Evolutionary conservation across 2,329 filamentous ascomycete species (phyloP), one percentile per base, ranked within the genome.

Genomic region (Cladosporium sphaerospermum): DNA sequence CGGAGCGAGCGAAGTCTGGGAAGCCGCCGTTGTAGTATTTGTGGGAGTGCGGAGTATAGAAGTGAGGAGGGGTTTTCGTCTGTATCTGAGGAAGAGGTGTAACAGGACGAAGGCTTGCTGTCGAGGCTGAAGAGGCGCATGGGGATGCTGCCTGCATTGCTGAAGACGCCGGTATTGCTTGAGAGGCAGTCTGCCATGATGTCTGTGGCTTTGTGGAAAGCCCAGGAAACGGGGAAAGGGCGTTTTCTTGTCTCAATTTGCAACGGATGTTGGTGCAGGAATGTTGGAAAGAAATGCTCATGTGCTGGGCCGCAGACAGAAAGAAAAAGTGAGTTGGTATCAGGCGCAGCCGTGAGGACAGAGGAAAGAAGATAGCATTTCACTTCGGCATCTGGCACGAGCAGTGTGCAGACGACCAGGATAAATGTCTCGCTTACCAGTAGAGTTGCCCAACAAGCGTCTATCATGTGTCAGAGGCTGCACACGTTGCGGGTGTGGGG

Each of bases 21-120:
- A 9, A 53, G 34, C 14, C 50, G n/a, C 6, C n/a, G 16, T 39
- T 54, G 52, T 2, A 48, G 13, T 2, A 49, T 32, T 8, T 39
- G 37, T 23, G 52, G 52, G 31, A 54, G 50, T 14, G 42, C 40
- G 43, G 50, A 46, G 36, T 53, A 53, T 33, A 53, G 39, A 23
- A 53, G 36, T n/a, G 50, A 53, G 3, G 46, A 43, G 31, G 16
- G n/a, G 10, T 11, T 11, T 9, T 34, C 39, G 13, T 42, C 31
- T 4, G 16, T 19, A 13, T 34, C 47, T n/a, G 47, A 43, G 2
- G 28, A 42, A 4, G 47, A 31, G 3, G 47, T 50, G 11, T 34
- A 42, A 32, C 13, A 36, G 7, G 34, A 37, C n/a, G 23, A n/a
- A 9, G 31, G 19, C 39, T 50, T 50, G 11, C 14, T 33, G 23